Conservation (phyloP, 768 basidiomycete genomes). For the Mycena chlorophos region DNA sequence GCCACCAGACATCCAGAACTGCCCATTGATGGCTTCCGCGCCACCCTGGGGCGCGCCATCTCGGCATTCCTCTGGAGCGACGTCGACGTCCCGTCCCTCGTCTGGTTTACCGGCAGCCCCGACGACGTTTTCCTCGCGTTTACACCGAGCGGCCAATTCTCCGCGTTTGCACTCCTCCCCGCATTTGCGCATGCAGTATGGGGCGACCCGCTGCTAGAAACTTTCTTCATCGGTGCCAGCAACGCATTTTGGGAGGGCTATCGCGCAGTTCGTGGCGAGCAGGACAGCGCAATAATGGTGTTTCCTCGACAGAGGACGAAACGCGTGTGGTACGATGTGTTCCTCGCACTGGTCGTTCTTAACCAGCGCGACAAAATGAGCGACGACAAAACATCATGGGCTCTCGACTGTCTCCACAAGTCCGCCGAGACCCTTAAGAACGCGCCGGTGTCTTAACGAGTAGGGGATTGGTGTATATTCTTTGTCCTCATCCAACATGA, state of each 20-base stretch:
- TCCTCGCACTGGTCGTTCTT: conserved; percentile 57
- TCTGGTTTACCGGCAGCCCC: conserved; percentile 63
- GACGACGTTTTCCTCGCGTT: conserved; percentile 56
- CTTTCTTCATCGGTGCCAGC: conserved; percentile 56
- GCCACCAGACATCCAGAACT: conserved; percentile 30
- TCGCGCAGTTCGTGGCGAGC: conserved; percentile 45
- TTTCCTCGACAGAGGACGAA: conserved; percentile 75
- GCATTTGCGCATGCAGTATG: conserved; percentile 59
- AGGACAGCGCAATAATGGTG: conserved; percentile 38
- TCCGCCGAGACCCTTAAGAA: conserved; percentile 46
- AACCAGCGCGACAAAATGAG: conserved; percentile 33
- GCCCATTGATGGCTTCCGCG: conserved; percentile 46
- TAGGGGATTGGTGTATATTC: not conserved
- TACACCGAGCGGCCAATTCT: conserved; percentile 23
- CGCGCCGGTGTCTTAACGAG: conserved; percentile 48
- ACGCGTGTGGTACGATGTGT: conserved; percentile 73
- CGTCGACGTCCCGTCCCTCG: conserved; percentile 65
- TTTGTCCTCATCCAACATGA: not conserved
- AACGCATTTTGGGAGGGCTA: conserved; percentile 64
- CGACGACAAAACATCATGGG: conserved; percentile 38
- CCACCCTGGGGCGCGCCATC: conserved; percentile 65
- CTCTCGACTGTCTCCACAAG: conserved; percentile 40
- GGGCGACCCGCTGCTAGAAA: conserved; percentile 77
- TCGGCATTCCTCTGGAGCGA: conserved; percentile 77
- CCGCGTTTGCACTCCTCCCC: conserved; percentile 49